Evolutionary conservation across 805 yeast genomes (phyloP).

Genomic region (Priceomyces medius): DNA sequence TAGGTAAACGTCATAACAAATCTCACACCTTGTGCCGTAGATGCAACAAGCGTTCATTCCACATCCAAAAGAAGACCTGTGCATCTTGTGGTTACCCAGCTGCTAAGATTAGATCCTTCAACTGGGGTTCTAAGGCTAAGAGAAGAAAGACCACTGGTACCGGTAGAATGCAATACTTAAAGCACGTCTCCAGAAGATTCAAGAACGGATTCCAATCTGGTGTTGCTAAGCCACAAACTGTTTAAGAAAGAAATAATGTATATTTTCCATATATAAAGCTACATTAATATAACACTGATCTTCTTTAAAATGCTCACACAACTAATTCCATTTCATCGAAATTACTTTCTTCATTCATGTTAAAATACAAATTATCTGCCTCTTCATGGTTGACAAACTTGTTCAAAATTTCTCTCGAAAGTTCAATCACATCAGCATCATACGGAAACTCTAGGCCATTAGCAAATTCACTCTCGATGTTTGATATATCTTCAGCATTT

Average conservation of each 20-base stretch:
- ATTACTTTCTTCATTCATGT: constrained; percentile 51
- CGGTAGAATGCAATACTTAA: constrained; percentile 98
- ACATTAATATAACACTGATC: constrained; percentile 5
- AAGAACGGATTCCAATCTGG: constrained; percentile 98
- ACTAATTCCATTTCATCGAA: constrained; percentile 26
- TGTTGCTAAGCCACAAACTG: constrained; percentile 65
- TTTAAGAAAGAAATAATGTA: constrained; percentile 35
- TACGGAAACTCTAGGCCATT: constrained; percentile 65
- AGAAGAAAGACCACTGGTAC: constrained; percentile 99
- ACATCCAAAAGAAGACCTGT: constrained; percentile 98
- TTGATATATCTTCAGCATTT: constrained; percentile 23
- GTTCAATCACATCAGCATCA: constrained; percentile 60
- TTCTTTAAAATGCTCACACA: constrained; percentile 1
- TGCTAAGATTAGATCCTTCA: constrained; percentile 96
- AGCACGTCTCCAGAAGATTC: constrained; percentile 96
- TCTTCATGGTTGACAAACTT: constrained; percentile 71
- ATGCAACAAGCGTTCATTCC: constrained; percentile 99
- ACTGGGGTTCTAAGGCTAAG: constrained; percentile 99
- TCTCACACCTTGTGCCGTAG: constrained; percentile 98
- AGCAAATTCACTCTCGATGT: constrained; percentile 43
- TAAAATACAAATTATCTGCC: constrained; percentile 68
- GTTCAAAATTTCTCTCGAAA: constrained; percentile 70
- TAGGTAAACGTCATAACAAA: constrained; percentile 99
- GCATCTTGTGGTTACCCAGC: constrained; percentile 99
- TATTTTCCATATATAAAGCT: constrained; percentile 5